Base-by-base conservation (phyloP, 768 basidiomycete genomes). In the Panellus pusillus region DNA sequence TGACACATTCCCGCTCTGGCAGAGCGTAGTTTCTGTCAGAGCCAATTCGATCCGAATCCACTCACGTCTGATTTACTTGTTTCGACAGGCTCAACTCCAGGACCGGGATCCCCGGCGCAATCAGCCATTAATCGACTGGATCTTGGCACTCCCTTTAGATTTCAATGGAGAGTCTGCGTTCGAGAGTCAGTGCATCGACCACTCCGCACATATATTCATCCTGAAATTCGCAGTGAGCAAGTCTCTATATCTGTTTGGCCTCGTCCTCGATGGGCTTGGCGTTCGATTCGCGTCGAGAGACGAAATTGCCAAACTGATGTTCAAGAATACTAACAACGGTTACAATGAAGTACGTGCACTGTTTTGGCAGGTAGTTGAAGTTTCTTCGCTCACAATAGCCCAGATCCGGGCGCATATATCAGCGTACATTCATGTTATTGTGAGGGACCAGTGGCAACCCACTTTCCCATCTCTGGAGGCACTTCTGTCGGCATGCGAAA, bases 141-240 rank as follows among this genome's bases (percentile, higher is more conserved):
- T 93, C 52, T 64, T 89, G 29, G 74, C 80, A 17, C 75, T 93
- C 3, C 86, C 89, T 2, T 72, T 93, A 5, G 93, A 97, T 59
- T 91, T 95, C 67, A 79, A 81, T 32, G 82, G 86, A 42, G 89
- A 91, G 59, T 96, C 92, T 27, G 90, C 91, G 2, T 97, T 97
- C 67, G 81, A 86, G 59, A 87, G 92, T 90, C 72, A 65, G 82
- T 74, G 36, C 13, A 47, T 35, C 27, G 35, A 47, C 38, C 29
- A 51, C 36, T 40, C 27, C 42, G 5, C 24, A 36, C 18, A 19
- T 46, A 14, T 18, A 45, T 9, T 29, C 42, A 44, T 41, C 38
- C 13, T 14, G 44, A 36, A 39, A 44, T 56, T 40, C 54, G 19
- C 63, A 93, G 92, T 91, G 78, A 87, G 79, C 61, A 93, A 93